phyloP scores from a whole-genome alignment of 2,329 filamentous ascomycete species.

The Hypoxylon sp. region DNA sequence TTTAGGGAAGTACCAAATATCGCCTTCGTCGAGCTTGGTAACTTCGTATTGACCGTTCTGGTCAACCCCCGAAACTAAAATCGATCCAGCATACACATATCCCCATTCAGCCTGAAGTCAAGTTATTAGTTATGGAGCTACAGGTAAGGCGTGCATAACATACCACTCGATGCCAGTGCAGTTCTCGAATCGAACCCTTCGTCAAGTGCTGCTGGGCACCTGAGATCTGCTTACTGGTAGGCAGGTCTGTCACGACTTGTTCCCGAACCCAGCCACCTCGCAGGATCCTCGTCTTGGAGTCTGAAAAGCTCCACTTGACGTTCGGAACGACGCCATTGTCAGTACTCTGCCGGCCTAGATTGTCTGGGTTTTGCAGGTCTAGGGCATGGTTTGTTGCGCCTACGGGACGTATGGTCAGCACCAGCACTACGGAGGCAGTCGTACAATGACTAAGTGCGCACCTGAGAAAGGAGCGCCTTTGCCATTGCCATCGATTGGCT shows the following conservation, averaged over 20 bases:
- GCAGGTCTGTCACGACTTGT: slow-evolving; percentile 76
- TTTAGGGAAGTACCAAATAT: slow-evolving; percentile 78
- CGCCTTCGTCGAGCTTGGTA: slow-evolving; percentile 69
- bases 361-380: slow-evolving; percentile 73
- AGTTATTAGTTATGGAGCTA: slow-evolving; percentile 12
- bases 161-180: slow-evolving; percentile 77
- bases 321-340: slow-evolving; percentile 75
- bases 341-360: slow-evolving; percentile 71
- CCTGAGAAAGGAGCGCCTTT: slow-evolving; percentile 71
- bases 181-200: slow-evolving; percentile 74
- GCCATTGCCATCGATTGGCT: slow-evolving; percentile 68
- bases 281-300: slow-evolving; percentile 73
- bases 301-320: slow-evolving; percentile 77
- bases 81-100: slow-evolving; percentile 68
- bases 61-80: slow-evolving; percentile 72
- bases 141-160: slow-evolving; percentile 45
- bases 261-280: slow-evolving; percentile 76
- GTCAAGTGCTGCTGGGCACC: slow-evolving; percentile 76
- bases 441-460: slow-evolving; percentile 51
- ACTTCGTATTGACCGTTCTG: slow-evolving; percentile 69
- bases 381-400: slow-evolving; percentile 73
- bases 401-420: slow-evolving; percentile 49
- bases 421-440: neutral
- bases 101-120: slow-evolving; percentile 72
- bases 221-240: slow-evolving; percentile 74